These are phyloP conservation scores for Cinnamomum micranthum DNA, from an alignment of 164 flowering plant genomes.

Conservation along the genomic window DNA sequence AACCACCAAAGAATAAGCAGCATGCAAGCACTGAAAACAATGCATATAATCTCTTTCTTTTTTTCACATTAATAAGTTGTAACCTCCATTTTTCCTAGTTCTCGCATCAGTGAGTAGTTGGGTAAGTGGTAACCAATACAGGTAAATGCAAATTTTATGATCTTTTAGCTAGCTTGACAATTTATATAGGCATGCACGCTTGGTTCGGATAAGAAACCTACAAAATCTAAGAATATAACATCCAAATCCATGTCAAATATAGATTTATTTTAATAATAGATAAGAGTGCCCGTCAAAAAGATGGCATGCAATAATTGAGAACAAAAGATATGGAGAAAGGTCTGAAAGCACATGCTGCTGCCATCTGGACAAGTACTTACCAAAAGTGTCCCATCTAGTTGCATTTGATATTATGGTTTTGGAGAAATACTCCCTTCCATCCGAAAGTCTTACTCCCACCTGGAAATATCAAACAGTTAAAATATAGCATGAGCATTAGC, in stretches of 20 bases:
- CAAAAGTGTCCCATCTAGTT: constrained; percentile 99
- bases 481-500: constrained; percentile 7
- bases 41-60: background rate
- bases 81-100: background rate
- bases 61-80: background rate
- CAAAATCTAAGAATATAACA: background rate
- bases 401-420: constrained; percentile 92
- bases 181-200: no score
- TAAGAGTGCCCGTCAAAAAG: background rate
- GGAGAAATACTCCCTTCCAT: constrained; percentile 80
- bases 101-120: background rate
- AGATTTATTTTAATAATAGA: background rate
- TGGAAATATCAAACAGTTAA: constrained; percentile 25
- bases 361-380: constrained; percentile 35
- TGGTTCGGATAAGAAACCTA: background rate
- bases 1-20: background rate
- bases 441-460: constrained; percentile 90
- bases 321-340: background rate
- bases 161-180: background rate
- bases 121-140: background rate
- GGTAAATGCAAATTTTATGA: background rate
- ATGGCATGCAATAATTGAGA: background rate
- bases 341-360: background rate
- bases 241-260: background rate
- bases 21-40: background rate